Percentiles rank a stretch among this genome's conserved stretches.
These are phyloP conservation scores for Suillus subalutaceus DNA, from an alignment of 768 basidiomycete genomes.

Conservation along the genomic window DNA sequence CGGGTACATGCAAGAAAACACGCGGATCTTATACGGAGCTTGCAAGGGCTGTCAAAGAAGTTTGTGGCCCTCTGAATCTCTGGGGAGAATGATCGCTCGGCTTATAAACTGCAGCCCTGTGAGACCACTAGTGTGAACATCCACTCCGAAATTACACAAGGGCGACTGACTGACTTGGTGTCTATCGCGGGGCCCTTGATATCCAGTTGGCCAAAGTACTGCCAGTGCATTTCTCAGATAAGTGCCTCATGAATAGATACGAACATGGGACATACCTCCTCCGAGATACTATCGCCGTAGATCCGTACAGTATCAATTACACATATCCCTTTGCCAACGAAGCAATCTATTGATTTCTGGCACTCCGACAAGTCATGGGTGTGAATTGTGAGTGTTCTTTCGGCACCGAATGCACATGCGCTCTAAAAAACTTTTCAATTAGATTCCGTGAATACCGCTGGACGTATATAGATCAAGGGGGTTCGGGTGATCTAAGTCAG, in stretches of 20 bases:
- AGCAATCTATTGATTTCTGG: constrained; percentile 10
- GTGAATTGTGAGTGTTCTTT: constrained; percentile 2
- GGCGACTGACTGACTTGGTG: constrained; percentile 40
- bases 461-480: constrained; percentile 8
- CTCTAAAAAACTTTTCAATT: neutral
- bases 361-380: constrained; percentile 12
- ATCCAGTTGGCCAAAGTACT: constrained; percentile 31
- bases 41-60: constrained; percentile 34
- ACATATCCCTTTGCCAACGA: constrained; percentile 9
- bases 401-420: neutral
- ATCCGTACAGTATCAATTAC: neutral
- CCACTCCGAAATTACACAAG: constrained; percentile 1
- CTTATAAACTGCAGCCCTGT: constrained; percentile 4
- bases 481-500: neutral
- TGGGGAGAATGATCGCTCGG: constrained; percentile 19
- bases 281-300: constrained; percentile 8
- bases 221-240: neutral
- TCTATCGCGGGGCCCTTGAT: constrained; percentile 38
- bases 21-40: constrained; percentile 37
- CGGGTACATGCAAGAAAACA: constrained; percentile 36
- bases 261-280: constrained; percentile 1
- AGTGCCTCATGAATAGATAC: neutral
- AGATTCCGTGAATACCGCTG: neutral
- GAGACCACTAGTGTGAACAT: neutral
- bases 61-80: constrained; percentile 31